phyloP scores from a whole-genome alignment of 352 stramenopile species.

The Elongisporangium anandrum region DNA sequence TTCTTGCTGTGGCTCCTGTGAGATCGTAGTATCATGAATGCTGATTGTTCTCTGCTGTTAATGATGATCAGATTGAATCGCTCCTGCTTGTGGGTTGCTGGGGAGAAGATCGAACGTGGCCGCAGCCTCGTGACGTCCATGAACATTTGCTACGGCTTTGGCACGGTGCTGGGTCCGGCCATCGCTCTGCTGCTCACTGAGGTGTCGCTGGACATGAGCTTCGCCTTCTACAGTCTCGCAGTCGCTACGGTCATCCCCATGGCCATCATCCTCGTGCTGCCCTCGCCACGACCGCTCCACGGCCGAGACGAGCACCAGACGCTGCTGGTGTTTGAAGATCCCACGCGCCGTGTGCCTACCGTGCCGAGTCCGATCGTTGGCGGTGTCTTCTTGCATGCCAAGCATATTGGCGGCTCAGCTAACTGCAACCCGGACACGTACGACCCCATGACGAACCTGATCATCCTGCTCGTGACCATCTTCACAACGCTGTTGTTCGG shows the following conservation, averaged over 20 bases:
- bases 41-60: slow-evolving; percentile 1
- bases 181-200: slow-evolving; percentile 44
- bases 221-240: slow-evolving; percentile 56
- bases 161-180: slow-evolving; percentile 47
- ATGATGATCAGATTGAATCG: slow-evolving; percentile 54
- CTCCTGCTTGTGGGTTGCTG: slow-evolving; percentile 63
- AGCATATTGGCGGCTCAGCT: slow-evolving; percentile 62
- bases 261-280: slow-evolving; percentile 30
- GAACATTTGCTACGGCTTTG: slow-evolving; percentile 67
- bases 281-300: slow-evolving; percentile 37
- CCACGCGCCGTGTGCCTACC: slow-evolving; percentile 65
- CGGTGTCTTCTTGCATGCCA: slow-evolving; percentile 77
- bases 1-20: slow-evolving; percentile 1
- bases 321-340: slow-evolving; percentile 64
- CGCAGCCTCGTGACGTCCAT: slow-evolving; percentile 71
- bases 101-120: slow-evolving; percentile 60
- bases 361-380: slow-evolving; percentile 77
- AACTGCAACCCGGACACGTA: slow-evolving; percentile 82
- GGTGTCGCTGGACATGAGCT: slow-evolving; percentile 42
- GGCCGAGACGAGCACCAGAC: slow-evolving; percentile 59
- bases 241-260: slow-evolving; percentile 37
- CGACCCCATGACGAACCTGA: slow-evolving; percentile 79
- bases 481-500: slow-evolving; percentile 73
- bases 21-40: background rate
- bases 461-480: slow-evolving; percentile 82